Conservation (phyloP, 352 stramenopile species). For the Globisporangium megalacanthum region DNA sequence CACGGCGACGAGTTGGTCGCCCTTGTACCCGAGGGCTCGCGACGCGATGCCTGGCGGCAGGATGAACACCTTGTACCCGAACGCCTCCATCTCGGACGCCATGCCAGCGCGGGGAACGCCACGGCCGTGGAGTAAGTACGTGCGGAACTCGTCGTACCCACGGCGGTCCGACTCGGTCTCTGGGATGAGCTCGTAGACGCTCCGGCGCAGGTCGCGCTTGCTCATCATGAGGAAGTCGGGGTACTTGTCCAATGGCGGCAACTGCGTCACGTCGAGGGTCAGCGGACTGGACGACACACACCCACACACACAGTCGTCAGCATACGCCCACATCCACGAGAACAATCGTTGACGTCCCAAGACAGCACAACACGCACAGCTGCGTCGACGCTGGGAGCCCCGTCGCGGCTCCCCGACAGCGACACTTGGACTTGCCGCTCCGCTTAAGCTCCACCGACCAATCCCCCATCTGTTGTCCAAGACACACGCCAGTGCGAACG, state of each 20-base stretch:
- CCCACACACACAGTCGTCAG: conserved; percentile 6
- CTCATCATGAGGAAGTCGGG: conserved; percentile 64
- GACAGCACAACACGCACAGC: conserved; percentile 9
- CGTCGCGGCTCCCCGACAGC: conserved; percentile 32
- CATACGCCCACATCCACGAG: not conserved
- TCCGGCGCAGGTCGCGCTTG: conserved; percentile 33
- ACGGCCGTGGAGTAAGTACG: conserved; percentile 58
- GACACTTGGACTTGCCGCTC: conserved; percentile 40
- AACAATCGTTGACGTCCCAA: not conserved
- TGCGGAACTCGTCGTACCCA: conserved; percentile 57
- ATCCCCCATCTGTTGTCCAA: conserved; percentile 14
- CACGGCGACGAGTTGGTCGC: conserved; percentile 59
- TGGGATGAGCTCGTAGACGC: conserved; percentile 67
- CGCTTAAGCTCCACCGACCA: conserved; percentile 49
- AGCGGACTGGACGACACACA: conserved; percentile 32
- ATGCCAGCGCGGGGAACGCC: conserved; percentile 42
- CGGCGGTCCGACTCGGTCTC: conserved; percentile 41
- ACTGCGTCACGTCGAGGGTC: conserved; percentile 51
- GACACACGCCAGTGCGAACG: not conserved
- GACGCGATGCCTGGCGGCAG: conserved; percentile 55
- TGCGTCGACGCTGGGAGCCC: conserved; percentile 15
- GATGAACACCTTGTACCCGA: conserved; percentile 75
- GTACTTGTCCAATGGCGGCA: conserved; percentile 57
- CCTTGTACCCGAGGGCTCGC: conserved; percentile 69
- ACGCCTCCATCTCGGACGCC: conserved; percentile 51